phyloP scores from a whole-genome alignment of 371 early-diverging fungal species.

The Mortierella sp. region DNA sequence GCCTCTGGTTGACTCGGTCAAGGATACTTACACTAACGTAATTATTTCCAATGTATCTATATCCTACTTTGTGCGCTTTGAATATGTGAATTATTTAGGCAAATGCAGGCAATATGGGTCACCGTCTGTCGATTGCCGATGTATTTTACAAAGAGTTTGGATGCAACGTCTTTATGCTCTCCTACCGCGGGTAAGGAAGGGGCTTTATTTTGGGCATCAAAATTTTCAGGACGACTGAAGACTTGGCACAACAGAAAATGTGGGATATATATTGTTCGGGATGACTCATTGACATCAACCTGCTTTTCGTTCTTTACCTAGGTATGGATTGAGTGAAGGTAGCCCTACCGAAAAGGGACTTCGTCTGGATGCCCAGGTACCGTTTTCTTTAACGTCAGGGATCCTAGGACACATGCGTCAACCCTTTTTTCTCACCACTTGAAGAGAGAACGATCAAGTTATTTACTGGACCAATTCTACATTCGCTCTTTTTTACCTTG shows the following conservation, averaged over 20 bases:
- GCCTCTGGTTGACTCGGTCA: too few species aligned
- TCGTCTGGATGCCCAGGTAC: conserved; percentile 88
- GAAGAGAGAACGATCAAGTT: not conserved
- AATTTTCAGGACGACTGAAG: not conserved
- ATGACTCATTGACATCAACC: not conserved
- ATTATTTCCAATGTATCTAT: not conserved
- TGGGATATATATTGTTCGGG: not conserved
- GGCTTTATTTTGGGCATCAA: not conserved
- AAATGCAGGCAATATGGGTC: conserved; percentile 98
- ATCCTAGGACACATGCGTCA: not conserved
- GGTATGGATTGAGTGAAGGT: conserved; percentile 94
- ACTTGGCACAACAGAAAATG: not conserved
- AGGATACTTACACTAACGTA: not conserved
- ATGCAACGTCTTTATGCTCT: conserved; percentile 94
- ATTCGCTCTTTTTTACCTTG: not conserved
- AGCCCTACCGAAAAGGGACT: conserved; percentile 89
- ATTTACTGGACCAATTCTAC: too few species aligned
- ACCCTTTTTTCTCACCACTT: not conserved
- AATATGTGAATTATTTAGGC: conserved; percentile 64
- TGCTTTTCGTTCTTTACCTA: conserved; percentile 32
- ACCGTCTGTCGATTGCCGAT: conserved; percentile 91
- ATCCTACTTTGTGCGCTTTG: not conserved
- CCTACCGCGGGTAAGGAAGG: conserved; percentile 88
- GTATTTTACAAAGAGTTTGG: conserved; percentile 72
- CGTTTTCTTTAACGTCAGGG: not conserved